Evolutionary conservation across 176 grass and related monocot species (phyloP), one percentile per base, ranked within the genome.

Genomic region (Lolium rigidum): DNA sequence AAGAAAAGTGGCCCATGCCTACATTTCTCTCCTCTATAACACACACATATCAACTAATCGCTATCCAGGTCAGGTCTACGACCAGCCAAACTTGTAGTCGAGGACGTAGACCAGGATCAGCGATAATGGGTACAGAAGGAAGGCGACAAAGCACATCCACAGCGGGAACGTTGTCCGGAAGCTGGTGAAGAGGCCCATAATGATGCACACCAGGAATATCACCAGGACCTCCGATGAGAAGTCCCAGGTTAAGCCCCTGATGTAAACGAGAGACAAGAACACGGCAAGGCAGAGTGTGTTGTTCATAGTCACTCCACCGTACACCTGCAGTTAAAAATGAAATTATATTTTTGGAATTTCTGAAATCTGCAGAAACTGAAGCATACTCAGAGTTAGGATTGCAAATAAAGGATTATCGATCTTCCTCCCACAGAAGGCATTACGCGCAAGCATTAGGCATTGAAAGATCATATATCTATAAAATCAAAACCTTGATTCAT

Each of bases 151-250:
- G 69, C 88, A 91, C 25, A 92, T 94, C 93, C 96, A 98, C 10
- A 94, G 92, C 0, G 84, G 92, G 84, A 98, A 95, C 2, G 10
- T 88, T 26, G 84, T 92, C 24, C 90, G 78, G 86, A 92, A 98
- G 82, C 93, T 98, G 44, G 93, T 77, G 83, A 98, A 92, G 78
- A 94, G 80, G 17, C 93, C 91, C 96, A 95, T 98, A 17, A 94
- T 87, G 67, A 91, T 47, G 80, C 92, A 95, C 41, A 98, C 92
- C 9, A 94, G 80, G 69, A 98, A 68, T 47, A 98, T 98, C 48
- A 98, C 0, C 0, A 98, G 76, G 18, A 95, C 92, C 88, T 95
- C 92, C 0, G 96, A 78, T 1, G 93, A 95, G 86, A 98, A 95
- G 80, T 98, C 92, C 91, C 96, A 95, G 7, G 86, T 91, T 25